A percentile compares a stretch with the other conserved stretches of the same genome.
Conservation (phyloP, 805 yeast genomes). For the Dipodascus geniculatus region DNA sequence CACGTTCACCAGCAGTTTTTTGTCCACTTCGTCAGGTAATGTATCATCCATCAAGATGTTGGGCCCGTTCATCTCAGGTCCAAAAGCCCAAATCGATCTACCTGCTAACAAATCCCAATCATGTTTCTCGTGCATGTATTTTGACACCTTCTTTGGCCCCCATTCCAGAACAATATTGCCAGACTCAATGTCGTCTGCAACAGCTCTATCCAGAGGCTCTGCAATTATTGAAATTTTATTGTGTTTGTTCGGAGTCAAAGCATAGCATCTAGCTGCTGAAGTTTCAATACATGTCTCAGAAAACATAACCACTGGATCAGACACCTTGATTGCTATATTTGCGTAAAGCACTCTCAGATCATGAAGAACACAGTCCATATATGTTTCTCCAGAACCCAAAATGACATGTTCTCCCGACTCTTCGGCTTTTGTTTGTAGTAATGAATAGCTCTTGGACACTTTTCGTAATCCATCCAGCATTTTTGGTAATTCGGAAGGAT, state of each 20-base stretch:
- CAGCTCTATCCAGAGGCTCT: slow-evolving; percentile 51
- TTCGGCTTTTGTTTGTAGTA: slow-evolving; percentile 59
- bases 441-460: slow-evolving; percentile 51
- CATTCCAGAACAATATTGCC: slow-evolving; percentile 30
- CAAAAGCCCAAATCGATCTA: slow-evolving; percentile 70
- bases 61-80: slow-evolving; percentile 44
- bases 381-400: slow-evolving; percentile 77
- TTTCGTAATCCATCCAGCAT: slow-evolving; percentile 58
- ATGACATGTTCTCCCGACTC: slow-evolving; percentile 82
- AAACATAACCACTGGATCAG: slow-evolving; percentile 74
- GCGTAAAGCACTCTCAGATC: slow-evolving; percentile 59
- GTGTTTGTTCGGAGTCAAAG: slow-evolving; percentile 42
- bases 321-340: slow-evolving; percentile 61
- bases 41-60: slow-evolving; percentile 61
- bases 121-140: slow-evolving; percentile 42
- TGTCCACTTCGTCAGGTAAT: slow-evolving; percentile 57
- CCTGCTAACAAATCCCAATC: slow-evolving; percentile 80
- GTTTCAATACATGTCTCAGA: slow-evolving; percentile 61
- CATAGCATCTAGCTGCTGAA: slow-evolving; percentile 57
- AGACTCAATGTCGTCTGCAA: slow-evolving; percentile 44
- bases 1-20: slow-evolving; percentile 31
- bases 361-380: slow-evolving; percentile 70
- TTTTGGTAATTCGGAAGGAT: slow-evolving; percentile 68
- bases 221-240: slow-evolving; percentile 59
- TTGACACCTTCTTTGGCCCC: slow-evolving; percentile 38